Evolutionary conservation across 805 yeast species (phyloP).

Genomic region (Lachancea quebecensis): DNA sequence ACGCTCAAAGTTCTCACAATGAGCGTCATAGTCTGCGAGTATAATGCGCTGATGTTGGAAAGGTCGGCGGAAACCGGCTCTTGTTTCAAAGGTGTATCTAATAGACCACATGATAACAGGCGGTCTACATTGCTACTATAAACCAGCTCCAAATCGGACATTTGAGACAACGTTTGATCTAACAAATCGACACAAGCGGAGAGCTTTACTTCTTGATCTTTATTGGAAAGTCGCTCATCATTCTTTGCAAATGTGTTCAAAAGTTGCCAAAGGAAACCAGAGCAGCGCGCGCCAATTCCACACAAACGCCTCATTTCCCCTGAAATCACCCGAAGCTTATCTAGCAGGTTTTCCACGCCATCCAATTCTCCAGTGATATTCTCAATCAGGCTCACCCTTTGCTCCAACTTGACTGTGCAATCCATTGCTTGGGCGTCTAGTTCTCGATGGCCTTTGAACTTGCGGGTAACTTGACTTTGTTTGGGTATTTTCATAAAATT

Average conservation of each 20-base stretch:
- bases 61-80: not conserved
- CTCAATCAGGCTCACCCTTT: not conserved
- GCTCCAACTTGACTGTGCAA: not conserved
- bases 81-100: not conserved
- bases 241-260: not conserved
- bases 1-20: constrained; percentile 7
- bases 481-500: not conserved
- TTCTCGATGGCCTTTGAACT: not conserved
- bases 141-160: constrained; percentile 1
- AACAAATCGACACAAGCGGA: not conserved
- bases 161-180: not conserved
- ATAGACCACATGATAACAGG: constrained; percentile 5
- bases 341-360: not conserved
- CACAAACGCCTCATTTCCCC: not conserved
- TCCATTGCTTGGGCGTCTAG: not conserved
- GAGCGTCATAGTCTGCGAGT: constrained; percentile 5
- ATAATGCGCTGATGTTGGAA: not conserved
- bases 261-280: not conserved
- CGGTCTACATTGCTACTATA: constrained; percentile 3
- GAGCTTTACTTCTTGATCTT: not conserved
- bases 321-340: not conserved
- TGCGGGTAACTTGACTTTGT: not conserved
- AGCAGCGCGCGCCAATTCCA: not conserved
- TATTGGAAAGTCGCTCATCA: not conserved
- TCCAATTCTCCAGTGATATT: not conserved